Percentiles rank a stretch among this genome's conserved stretches.
These are phyloP conservation scores for Infundibulicybe gibba DNA, from an alignment of 768 basidiomycete genomes.

Conservation along the genomic window DNA sequence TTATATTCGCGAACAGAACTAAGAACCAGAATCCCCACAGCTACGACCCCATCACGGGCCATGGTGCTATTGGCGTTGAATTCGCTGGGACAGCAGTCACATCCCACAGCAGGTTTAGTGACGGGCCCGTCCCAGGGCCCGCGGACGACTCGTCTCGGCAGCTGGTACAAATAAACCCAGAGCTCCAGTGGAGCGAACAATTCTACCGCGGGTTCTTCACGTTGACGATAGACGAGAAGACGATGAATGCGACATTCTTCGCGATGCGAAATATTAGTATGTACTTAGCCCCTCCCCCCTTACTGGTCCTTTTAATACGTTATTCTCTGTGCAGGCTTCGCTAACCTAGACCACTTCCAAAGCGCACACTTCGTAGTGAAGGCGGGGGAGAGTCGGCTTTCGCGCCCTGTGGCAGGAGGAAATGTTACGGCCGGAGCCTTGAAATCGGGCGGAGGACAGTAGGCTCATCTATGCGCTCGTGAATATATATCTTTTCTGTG, in stretches of 20 bases:
- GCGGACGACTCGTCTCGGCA: conserved; percentile 33
- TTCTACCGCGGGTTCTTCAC: conserved; percentile 60
- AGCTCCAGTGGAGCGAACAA: conserved; percentile 60
- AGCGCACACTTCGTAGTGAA: conserved; percentile 40
- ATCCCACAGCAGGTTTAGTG: conserved; percentile 43
- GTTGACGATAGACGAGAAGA: conserved; percentile 40
- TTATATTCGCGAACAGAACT: background rate
- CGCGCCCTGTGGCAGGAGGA: too few species aligned
- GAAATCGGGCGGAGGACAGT: too few species aligned
- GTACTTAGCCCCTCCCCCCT: too few species aligned
- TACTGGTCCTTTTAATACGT: conserved; percentile 8
- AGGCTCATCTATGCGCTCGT: too few species aligned
- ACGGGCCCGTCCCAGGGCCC: conserved; percentile 29
- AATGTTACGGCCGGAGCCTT: too few species aligned
- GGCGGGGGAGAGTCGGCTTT: conserved; percentile 1
- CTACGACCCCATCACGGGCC: conserved; percentile 45
- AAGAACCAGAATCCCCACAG: conserved; percentile 15
- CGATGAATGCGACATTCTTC: conserved; percentile 49
- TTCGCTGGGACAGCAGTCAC: conserved; percentile 62
- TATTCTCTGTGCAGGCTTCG: conserved; percentile 20
- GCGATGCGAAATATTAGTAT: conserved; percentile 30
- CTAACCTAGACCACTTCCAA: conserved; percentile 42
- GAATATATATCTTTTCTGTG: too few species aligned
- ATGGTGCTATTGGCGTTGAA: conserved; percentile 53
- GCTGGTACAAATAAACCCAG: conserved; percentile 37